Conservation (phyloP, 805 yeast genomes). For the Ogataea dorogensis region DNA sequence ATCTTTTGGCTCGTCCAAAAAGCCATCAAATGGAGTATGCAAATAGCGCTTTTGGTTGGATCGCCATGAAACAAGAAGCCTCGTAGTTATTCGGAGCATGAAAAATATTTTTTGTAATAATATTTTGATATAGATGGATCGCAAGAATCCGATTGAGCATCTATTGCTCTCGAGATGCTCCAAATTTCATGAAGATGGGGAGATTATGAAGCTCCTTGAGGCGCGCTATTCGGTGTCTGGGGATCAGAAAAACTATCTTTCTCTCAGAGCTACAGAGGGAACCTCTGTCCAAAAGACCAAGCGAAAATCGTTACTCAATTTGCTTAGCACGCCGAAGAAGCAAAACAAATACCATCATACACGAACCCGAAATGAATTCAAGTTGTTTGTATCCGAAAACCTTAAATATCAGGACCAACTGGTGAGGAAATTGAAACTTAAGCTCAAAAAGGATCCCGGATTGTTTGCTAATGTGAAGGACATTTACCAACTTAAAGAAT, state of each 20-base stretch:
- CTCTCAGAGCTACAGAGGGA: constrained; percentile 40
- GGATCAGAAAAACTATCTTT: constrained; percentile 44
- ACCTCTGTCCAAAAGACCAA: constrained; percentile 18
- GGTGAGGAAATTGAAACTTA: constrained; percentile 35
- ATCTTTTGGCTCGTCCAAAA: constrained; percentile 20
- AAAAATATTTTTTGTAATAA: constrained; percentile 1
- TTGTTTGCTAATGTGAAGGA: constrained; percentile 20
- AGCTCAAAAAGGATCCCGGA: constrained; percentile 27
- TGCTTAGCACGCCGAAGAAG: constrained; percentile 14
- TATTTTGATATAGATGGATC: constrained; percentile 34
- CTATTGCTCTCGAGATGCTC: constrained; percentile 44
- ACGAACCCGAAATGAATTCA: constrained; percentile 41
- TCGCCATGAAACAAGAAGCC: neutral
- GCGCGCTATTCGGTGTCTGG: constrained; percentile 46
- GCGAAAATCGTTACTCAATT: constrained; percentile 3
- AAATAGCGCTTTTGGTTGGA: constrained; percentile 2
- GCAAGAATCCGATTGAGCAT: constrained; percentile 44
- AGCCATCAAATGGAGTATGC: constrained; percentile 21
- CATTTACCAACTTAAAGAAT: constrained; percentile 23
- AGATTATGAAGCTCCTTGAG: constrained; percentile 41
- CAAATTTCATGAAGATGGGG: constrained; percentile 35
- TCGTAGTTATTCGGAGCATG: constrained; percentile 1
- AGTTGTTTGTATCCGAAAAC: constrained; percentile 39
- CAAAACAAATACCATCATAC: constrained; percentile 24
- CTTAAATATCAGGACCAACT: constrained; percentile 40